Base-by-base conservation (phyloP, 2,329 filamentous ascomycete genomes). In the Monilinia fructicola region DNA sequence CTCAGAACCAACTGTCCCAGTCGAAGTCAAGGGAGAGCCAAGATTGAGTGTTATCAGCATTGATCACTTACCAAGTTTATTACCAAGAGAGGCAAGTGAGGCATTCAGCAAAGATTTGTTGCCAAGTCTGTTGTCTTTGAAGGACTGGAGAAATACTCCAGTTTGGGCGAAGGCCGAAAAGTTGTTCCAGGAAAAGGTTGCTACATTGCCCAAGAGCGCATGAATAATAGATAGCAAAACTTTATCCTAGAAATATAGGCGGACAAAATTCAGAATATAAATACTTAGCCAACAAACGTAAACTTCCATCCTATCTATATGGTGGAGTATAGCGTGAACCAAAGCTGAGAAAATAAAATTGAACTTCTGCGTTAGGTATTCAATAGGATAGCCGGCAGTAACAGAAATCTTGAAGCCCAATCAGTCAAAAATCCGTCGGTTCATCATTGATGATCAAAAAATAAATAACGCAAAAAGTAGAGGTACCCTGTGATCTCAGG, bases 151-250 rank as follows among this genome's bases (percentile, higher is more conserved):
- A 67, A 89, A 84, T 26, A 83, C 88, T 35, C 83, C 85, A 16
- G 93, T 97, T n/a, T 97, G 93, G 93, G 83, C 85, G 64, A 86
- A 91, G 67, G 93, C 93, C 0, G 88, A 96, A 81, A 89, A 91
- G 80, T 81, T 96, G 65, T 97, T 94, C 81, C 80, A 90, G 69
- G 87, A 94, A 72, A 95, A 95, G 85, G 90, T 93, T 56, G 83
- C 84, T 52, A 88, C 85, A 16, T 78, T 94, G 71, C 89, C 90
- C 1, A 71, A 73, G 68, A 67, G 31, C n/a, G 21, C 64, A 46
- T 70, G 35, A 67, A 18, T n/a, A 46, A 12, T 55, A 50, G 21
- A 28, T 50, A 28, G 14, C 26, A 65, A 65, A 53, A 60, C 21
- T 16, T 26, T 54, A 5, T 21, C 44, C 53, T 65, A 46, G 21